phyloP scores from a whole-genome alignment of 2,329 filamentous ascomycete species.

The Aspergillus sp. region DNA sequence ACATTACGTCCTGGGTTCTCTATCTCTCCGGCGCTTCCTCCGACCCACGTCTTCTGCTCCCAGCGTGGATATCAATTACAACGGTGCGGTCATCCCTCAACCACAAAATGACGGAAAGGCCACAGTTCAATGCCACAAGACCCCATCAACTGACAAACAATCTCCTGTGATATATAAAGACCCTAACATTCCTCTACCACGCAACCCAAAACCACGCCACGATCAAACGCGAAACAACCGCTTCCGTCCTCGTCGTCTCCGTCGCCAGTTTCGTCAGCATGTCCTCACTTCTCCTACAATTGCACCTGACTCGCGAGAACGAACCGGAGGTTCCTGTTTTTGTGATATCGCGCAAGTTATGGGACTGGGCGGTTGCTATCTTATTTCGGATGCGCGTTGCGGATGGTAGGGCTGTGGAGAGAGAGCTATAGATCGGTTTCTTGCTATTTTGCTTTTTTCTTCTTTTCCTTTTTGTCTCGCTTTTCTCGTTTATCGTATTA shows the following conservation, averaged over 20 bases:
- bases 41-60: conserved; percentile 64
- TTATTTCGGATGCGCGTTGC: conserved; percentile 30
- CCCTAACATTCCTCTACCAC: conserved; percentile 67
- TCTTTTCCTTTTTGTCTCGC: neutral
- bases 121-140: neutral
- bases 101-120: neutral
- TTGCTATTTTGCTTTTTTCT: neutral
- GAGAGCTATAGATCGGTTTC: neutral
- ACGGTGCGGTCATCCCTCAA: conserved; percentile 46
- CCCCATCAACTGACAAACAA: conserved; percentile 1
- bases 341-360: conserved; percentile 39
- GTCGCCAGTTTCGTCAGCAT: conserved; percentile 71
- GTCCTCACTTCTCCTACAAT: conserved; percentile 60
- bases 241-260: conserved; percentile 70
- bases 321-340: conserved; percentile 56
- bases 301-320: conserved; percentile 57
- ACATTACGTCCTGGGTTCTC: conserved; percentile 65
- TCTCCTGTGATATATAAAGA: conserved; percentile 37
- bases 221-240: conserved; percentile 71
- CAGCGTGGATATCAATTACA: conserved; percentile 71
- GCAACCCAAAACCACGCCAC: conserved; percentile 71
- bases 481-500: neutral
- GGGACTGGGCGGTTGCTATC: conserved; percentile 31
- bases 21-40: conserved; percentile 63
- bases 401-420: conserved; percentile 14